Conservation (phyloP, 2,329 filamentous ascomycete genomes). For the Helicocarpus griseus region DNA sequence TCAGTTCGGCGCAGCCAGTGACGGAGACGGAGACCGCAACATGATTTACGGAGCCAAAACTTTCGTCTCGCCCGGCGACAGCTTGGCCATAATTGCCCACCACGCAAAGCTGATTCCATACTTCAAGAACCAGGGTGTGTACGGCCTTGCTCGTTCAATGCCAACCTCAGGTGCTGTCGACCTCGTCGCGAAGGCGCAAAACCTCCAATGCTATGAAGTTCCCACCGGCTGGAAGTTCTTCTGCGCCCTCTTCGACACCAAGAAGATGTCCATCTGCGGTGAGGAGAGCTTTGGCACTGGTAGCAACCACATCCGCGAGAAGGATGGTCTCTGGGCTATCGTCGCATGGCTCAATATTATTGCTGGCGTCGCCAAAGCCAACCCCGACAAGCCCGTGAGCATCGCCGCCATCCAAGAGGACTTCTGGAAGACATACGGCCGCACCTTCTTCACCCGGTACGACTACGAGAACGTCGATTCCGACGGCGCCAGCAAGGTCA, state of each 20-base stretch:
- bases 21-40: slow-evolving; percentile 97
- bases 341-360: slow-evolving; percentile 99
- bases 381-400: slow-evolving; percentile 69
- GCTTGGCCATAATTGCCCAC: slow-evolving; percentile 94
- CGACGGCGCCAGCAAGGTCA: slow-evolving; percentile 82
- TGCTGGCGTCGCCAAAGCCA: slow-evolving; percentile 78
- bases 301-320: slow-evolving; percentile 97
- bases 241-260: slow-evolving; percentile 85
- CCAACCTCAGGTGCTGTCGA: slow-evolving; percentile 93
- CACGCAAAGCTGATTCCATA: slow-evolving; percentile 94
- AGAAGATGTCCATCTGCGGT: slow-evolving; percentile 96
- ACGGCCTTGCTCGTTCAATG: slow-evolving; percentile 93
- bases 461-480: slow-evolving; percentile 95
- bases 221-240: slow-evolving; percentile 99
- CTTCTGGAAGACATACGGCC: slow-evolving; percentile 93
- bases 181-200: slow-evolving; percentile 89
- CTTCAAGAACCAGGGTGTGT: slow-evolving; percentile 95
- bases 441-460: slow-evolving; percentile 98
- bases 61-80: slow-evolving; percentile 96
- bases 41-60: slow-evolving; percentile 98
- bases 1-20: slow-evolving; percentile 91
- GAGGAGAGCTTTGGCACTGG: slow-evolving; percentile 98
- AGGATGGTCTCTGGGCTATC: slow-evolving; percentile 96
- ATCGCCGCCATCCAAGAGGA: slow-evolving; percentile 95
- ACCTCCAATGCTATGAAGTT: slow-evolving; percentile 86